Evolutionary conservation across 1,139 yeast genomes (phyloP).

Genomic region (Candida sp.): DNA sequence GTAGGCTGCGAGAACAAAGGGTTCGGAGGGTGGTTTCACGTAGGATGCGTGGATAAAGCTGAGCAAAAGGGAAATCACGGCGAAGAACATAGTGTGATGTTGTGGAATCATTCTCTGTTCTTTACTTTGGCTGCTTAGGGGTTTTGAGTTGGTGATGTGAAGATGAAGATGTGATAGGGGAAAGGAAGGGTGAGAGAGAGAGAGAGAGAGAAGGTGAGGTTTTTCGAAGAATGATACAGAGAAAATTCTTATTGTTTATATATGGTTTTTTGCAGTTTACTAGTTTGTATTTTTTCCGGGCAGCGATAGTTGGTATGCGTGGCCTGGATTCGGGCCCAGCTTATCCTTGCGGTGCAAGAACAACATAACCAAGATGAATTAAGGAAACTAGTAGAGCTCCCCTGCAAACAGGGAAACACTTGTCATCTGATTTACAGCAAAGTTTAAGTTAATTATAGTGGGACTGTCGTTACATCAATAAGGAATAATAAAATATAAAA

Average conservation of each 20-base stretch:
- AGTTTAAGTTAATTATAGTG: background rate
- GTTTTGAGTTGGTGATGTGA: background rate
- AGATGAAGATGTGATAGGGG: no score
- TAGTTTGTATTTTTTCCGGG: background rate
- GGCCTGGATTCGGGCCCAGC: background rate
- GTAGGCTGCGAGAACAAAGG: slow-evolving; percentile 9
- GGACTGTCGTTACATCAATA: background rate
- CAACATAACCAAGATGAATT: background rate
- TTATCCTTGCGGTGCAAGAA: background rate
- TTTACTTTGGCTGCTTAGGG: background rate
- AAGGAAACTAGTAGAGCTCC: background rate
- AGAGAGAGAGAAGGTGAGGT: background rate
- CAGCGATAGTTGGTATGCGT: background rate
- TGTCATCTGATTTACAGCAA: background rate
- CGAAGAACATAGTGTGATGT: no score
- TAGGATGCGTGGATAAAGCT: background rate
- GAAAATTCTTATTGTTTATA: background rate
- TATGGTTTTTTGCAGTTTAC: background rate
- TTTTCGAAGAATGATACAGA: background rate
- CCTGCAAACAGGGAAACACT: background rate
- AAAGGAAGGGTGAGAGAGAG: no score
- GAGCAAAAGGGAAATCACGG: background rate
- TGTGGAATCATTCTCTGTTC: background rate
- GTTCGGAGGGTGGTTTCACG: slow-evolving; percentile 9
- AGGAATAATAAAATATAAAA: background rate